A percentile compares a stretch with the other conserved stretches of the same genome.
phyloP scores from a whole-genome alignment of 1,284 basidiomycete species.

The Veloboletus limbatus region DNA sequence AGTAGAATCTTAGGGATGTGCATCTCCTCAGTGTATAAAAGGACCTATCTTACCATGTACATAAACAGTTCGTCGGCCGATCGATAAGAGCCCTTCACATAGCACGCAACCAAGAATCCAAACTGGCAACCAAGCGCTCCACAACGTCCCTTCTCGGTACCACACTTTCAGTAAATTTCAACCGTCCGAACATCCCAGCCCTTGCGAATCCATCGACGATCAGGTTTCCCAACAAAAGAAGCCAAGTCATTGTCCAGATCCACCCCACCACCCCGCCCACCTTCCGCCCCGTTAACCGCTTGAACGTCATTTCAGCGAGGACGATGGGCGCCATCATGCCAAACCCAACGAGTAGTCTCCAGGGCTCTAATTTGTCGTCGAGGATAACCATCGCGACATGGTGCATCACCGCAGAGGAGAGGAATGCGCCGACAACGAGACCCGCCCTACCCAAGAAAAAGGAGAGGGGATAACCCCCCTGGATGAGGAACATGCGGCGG shows the following conservation, averaged over 20 bases:
- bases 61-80: no score
- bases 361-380: conserved; percentile 44
- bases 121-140: neutral
- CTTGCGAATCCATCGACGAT: conserved; percentile 50
- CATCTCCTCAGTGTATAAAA: no score
- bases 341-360: conserved; percentile 49
- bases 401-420: conserved; percentile 54
- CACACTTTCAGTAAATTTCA: conserved; percentile 5
- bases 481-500: conserved; percentile 25
- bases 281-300: conserved; percentile 33
- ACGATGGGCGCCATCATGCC: conserved; percentile 51
- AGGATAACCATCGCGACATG: conserved; percentile 49
- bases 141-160: conserved; percentile 15
- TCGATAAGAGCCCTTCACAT: no score
- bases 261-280: conserved; percentile 45
- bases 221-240: conserved; percentile 44
- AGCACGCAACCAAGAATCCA: conserved; percentile 14
- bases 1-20: no score
- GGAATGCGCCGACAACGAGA: conserved; percentile 50
- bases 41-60: no score
- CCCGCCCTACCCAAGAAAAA: conserved; percentile 41
- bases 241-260: conserved; percentile 49
- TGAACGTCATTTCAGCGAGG: conserved; percentile 39
- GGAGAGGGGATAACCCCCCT: conserved; percentile 35
- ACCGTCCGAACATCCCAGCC: conserved; percentile 38